These are phyloP conservation scores for Apiospora koreana DNA, from an alignment of 2,329 filamentous ascomycete species.

Conservation along the genomic window DNA sequence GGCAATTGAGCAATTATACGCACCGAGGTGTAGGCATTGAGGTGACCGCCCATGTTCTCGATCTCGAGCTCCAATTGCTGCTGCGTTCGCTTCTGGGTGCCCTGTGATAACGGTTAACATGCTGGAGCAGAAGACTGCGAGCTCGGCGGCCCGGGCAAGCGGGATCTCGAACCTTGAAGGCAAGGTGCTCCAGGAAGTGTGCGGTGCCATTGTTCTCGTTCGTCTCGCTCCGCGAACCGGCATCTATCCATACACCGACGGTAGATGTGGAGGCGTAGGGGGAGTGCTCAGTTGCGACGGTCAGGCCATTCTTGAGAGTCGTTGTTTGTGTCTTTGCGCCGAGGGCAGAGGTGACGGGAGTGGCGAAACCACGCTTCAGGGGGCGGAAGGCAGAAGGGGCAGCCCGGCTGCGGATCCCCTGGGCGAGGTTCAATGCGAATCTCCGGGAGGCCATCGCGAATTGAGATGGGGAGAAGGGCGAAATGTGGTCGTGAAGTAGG, in stretches of 20 bases:
- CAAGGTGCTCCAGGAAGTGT: constrained; percentile 99
- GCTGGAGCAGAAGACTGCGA: not conserved
- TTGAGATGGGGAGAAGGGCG: constrained; percentile 44
- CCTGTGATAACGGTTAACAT: constrained; percentile 50
- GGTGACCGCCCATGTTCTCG: constrained; percentile 99
- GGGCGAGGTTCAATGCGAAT: constrained; percentile 92
- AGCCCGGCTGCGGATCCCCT: constrained; percentile 85
- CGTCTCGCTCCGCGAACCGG: constrained; percentile 96
- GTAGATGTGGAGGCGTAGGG: constrained; percentile 98
- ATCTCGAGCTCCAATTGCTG: constrained; percentile 99
- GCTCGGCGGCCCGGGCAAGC: not conserved
- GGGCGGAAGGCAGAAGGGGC: constrained; percentile 77
- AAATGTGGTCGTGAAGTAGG: constrained; percentile 25
- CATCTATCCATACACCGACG: constrained; percentile 99
- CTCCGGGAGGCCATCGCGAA: constrained; percentile 87
- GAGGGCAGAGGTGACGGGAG: constrained; percentile 65
- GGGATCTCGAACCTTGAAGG: constrained; percentile 80
- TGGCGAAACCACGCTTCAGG: constrained; percentile 85
- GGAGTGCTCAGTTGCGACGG: constrained; percentile 96
- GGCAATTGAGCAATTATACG: constrained; percentile 35
- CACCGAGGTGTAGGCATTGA: constrained; percentile 99
- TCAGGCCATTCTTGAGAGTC: constrained; percentile 96
- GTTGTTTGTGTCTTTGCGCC: constrained; percentile 91
- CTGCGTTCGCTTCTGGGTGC: constrained; percentile 91
- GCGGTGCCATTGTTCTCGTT: constrained; percentile 98